Evolutionary conservation across 2,329 filamentous ascomycete genomes (phyloP).

Genomic region (Ceratocystis cubensis): DNA sequence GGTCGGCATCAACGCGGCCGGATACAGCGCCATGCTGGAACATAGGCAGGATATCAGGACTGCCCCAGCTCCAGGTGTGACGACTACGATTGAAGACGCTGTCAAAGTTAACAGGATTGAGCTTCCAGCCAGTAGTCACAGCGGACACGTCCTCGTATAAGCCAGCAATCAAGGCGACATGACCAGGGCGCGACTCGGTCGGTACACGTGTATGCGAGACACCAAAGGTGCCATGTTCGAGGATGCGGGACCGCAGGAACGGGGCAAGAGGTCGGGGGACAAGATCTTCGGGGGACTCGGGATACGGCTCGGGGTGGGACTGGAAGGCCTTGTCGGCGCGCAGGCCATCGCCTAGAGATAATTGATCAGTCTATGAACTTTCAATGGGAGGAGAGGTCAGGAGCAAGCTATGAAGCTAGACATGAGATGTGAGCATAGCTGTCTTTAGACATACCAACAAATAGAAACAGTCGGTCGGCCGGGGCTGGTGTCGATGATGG

Average conservation of each 20-base stretch:
- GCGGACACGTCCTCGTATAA: slow-evolving; percentile 96
- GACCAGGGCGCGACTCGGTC: slow-evolving; percentile 88
- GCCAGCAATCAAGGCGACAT: slow-evolving; percentile 92
- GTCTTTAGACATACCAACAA: slow-evolving; percentile 54
- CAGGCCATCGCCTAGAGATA: slow-evolving; percentile 61
- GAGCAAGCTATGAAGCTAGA: background rate
- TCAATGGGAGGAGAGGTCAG: background rate
- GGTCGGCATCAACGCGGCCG: slow-evolving; percentile 75
- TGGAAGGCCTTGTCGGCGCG: slow-evolving; percentile 98
- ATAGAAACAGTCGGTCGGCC: slow-evolving; percentile 79
- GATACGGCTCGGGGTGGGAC: slow-evolving; percentile 75
- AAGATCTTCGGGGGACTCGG: slow-evolving; percentile 51
- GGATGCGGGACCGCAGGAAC: slow-evolving; percentile 76
- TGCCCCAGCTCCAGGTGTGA: slow-evolving; percentile 99
- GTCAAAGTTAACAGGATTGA: slow-evolving; percentile 97
- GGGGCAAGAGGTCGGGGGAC: slow-evolving; percentile 71
- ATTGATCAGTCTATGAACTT: background rate
- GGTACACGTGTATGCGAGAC: slow-evolving; percentile 95
- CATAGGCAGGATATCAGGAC: slow-evolving; percentile 94
- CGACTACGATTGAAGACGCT: slow-evolving; percentile 94
- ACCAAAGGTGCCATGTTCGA: slow-evolving; percentile 86
- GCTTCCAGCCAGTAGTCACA: slow-evolving; percentile 94
- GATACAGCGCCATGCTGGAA: slow-evolving; percentile 86
- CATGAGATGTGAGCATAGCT: background rate
- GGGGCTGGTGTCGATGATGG: slow-evolving; percentile 51